Evolutionary conservation across 2,329 filamentous ascomycete species (phyloP).

Genomic region (Scleromitrula shiraiana): DNA sequence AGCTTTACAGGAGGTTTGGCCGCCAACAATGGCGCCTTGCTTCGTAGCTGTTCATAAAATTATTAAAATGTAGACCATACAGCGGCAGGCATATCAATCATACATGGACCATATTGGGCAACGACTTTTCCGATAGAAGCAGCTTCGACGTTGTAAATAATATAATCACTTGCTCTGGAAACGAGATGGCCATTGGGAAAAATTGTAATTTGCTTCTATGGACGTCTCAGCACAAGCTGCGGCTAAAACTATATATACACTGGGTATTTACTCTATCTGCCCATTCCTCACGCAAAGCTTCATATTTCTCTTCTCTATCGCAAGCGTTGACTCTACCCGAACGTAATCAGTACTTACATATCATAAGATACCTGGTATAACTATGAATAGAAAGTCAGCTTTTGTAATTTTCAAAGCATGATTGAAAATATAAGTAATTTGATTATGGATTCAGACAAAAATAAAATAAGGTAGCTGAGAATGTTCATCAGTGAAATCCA

Average conservation of each 20-base stretch:
- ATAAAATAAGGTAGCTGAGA: constrained; percentile 94
- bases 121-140: constrained; percentile 84
- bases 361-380: background rate
- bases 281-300: constrained; percentile 74
- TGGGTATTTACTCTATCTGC: constrained; percentile 68
- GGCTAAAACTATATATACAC: constrained; percentile 30
- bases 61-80: constrained; percentile 11
- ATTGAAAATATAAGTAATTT: constrained; percentile 2
- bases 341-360: constrained; percentile 1
- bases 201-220: constrained; percentile 77
- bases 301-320: constrained; percentile 84
- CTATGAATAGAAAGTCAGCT: constrained; percentile 18
- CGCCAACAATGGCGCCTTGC: constrained; percentile 87
- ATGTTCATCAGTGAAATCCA: constrained; percentile 94
- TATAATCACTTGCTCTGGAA: constrained; percentile 93
- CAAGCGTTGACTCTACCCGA: constrained; percentile 78
- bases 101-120: constrained; percentile 86
- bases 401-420: constrained; percentile 14
- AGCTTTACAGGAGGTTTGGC: constrained; percentile 96
- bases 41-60: constrained; percentile 64
- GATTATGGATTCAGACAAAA: constrained; percentile 64
- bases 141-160: constrained; percentile 97
- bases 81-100: constrained; percentile 33
- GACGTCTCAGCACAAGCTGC: constrained; percentile 31
- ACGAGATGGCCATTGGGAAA: constrained; percentile 92